Evolutionary conservation across 202 grass and related monocot species (phyloP), one percentile per base, ranked within the genome.

Genomic region (Schoenoplectus tabernaemontani): DNA sequence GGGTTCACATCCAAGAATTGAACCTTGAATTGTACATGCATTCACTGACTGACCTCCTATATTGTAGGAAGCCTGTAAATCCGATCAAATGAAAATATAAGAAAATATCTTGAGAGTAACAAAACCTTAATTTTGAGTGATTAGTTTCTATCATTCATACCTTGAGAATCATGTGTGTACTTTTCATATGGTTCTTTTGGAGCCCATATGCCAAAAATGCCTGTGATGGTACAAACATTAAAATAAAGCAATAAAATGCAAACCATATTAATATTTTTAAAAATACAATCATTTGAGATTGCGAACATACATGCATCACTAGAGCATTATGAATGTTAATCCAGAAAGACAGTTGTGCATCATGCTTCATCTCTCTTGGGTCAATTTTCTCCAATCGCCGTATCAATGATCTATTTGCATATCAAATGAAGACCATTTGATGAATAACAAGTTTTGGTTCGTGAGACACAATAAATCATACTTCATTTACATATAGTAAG

Each of bases 241-340:
- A 5, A 78, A 13, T 34, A n/a, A n/a, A n/a, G n/a, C 1, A 65
- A 4, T 77, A 23, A 76, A 65, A 19, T 17, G 73, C 23, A 81
- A 16, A 4, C 22, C 78, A 79, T 23, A 39, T 57, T 57, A 62
- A 32, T 71, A 36, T 7, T 58, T 50, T 70, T 46, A 33, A 10
- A 80, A 15, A 76, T 41, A 63, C 3, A 24, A 0, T n/a, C 59
- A 46, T 9, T n/a, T 60, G 7, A 43, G 36, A 79, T 63, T 26
- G n/a, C 1, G 12, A n/a, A 60, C 90, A 57, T 92, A 99, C 96
- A 84, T 99, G 96, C 96, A 99, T 99, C 77, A 99, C 90, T 78
- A 99, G 83, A 30, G 96, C 89, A 82, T 99, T 99, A 85, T 99
- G 96, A 43, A 99, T 95, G 77, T 99, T 95, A 81, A 99, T 93